These are phyloP conservation scores for Ascochyta fabae DNA, from an alignment of 2,329 filamentous ascomycete species.

Conservation along the genomic window DNA sequence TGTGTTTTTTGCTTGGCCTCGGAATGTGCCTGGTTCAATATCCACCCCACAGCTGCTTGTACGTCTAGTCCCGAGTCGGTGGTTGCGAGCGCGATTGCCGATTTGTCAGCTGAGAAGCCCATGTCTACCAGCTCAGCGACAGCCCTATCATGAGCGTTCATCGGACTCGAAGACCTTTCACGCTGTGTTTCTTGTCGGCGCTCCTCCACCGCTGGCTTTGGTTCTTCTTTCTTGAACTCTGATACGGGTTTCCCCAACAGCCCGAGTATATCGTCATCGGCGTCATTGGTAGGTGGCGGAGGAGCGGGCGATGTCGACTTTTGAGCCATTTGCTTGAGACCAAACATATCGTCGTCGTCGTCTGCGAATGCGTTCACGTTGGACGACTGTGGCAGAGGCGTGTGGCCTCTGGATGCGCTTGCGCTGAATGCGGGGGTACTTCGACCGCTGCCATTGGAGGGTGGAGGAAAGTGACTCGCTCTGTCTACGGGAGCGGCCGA, in stretches of 20 bases:
- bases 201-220: constrained; percentile 15
- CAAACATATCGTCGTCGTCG: constrained; percentile 87
- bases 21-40: constrained; percentile 88
- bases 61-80: constrained; percentile 81
- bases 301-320: constrained; percentile 35
- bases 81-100: constrained; percentile 78
- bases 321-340: constrained; percentile 69
- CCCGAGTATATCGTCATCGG: constrained; percentile 68
- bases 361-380: constrained; percentile 51
- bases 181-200: constrained; percentile 10
- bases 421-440: constrained; percentile 48
- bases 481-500: constrained; percentile 64
- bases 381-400: constrained; percentile 32
- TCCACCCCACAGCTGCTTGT: constrained; percentile 85
- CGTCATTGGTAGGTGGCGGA: constrained; percentile 23
- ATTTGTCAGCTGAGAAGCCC: constrained; percentile 86
- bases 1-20: constrained; percentile 75
- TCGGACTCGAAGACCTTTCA: constrained; percentile 32
- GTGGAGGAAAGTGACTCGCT: constrained; percentile 65
- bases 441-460: constrained; percentile 47
- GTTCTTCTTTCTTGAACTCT: constrained; percentile 50
- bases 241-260: constrained; percentile 65
- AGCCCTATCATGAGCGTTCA: constrained; percentile 72
- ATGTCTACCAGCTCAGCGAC: constrained; percentile 92
- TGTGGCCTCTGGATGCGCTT: constrained; percentile 36